Base-by-base conservation (phyloP, 1,284 basidiomycete genomes). In the Ustilago bromivora region DNA sequence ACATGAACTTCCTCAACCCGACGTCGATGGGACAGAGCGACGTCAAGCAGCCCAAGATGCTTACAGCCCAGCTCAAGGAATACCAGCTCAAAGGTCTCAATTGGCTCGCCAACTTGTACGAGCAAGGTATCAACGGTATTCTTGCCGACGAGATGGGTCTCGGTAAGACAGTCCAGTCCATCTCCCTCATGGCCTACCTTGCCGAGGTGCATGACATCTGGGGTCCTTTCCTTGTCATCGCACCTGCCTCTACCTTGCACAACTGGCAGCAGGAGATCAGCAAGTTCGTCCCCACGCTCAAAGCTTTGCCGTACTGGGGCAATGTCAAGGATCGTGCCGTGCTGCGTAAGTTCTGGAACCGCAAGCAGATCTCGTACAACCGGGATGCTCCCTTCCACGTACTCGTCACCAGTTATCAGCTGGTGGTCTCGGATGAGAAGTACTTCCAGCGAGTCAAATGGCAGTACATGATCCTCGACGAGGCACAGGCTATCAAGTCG, bases 381-480 rank as follows among this genome's bases (percentile, higher is more conserved):
- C 91, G 95, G 83, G 94, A 98, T 80, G 94, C 96, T 1, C 95
- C 95, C 0, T 99, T 98, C 88, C 97, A 99, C 87, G 91, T 99
- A 52, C 89, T 99, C 32, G 94, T 99, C 75, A 99, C 97, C 10
- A 96, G 94, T 83, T 99, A 99, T 87, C 96, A 98, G 86, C 88
- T 99, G 82, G 96, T 98, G 46, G 96, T 95, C 10, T 93, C 94
- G 88, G 97, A 99, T 86, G 96, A 98, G 83, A 95, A 98, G 85
- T 98, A 99, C 88, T 98, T 99, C 87, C 94, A 97, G 86, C 91
- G 93, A 41, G 92, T 99, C 82, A 97, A 96, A 85, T 99, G 97
- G 97, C 97, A 99, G 88, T 99, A 99, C 86, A 99, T 99, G 97
- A 92, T 99, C 67, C 90, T 99, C 13, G 97, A 99, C 84, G 97